Evolutionary conservation across 768 basidiomycete species (phyloP), one percentile per base, ranked within the genome.

Genomic region (Naganishia randhawae): DNA sequence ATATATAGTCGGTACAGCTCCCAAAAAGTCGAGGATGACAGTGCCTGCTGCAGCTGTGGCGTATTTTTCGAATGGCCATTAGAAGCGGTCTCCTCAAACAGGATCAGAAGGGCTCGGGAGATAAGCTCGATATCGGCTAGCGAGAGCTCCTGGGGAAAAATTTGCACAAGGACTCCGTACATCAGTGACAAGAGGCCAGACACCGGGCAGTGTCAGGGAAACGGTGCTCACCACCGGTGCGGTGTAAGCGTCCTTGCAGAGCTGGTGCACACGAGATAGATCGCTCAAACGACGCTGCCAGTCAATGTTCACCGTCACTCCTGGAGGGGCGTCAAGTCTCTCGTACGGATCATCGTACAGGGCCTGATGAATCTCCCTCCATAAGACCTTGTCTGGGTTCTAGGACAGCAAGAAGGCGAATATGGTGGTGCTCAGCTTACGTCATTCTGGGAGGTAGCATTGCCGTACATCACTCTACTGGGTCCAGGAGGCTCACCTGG

Each of bases 341-440:
- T 4, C 1, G 27, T 70, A 63, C 14, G 77, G 77, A 69, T 78
- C 73, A 50, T 78, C 77, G 65, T 74, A 77, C 35, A 69, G 42
- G 54, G 71, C 52, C 0, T 71, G 67, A 45, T 73, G 71, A 32
- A 78, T 69, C 53, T 77, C 72, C 11, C 76, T 67, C 77, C 77
- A 78, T 9, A 78, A 64, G 17, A 75, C 70, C 66, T 69, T 65
- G 41, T 78, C 75, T 17, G 74, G 71, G 50, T 74, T 72, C 75
- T 73, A 37, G 32, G n/a, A 19, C n/a, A n/a, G n/a, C n/a, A n/a
- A n/a, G n/a, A n/a, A n/a, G n/a, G 41, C 37, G 41, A 32, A 35
- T 13, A 41, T 17, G 52, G 22, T 19, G 10, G 42, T n/a, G 27
- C 19, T 37, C 25, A 66, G 51, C 41, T 41, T 29, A 45, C 48